These are phyloP conservation scores for Populus tremula DNA, from an alignment of 345 rosid species.

Conservation along the genomic window DNA sequence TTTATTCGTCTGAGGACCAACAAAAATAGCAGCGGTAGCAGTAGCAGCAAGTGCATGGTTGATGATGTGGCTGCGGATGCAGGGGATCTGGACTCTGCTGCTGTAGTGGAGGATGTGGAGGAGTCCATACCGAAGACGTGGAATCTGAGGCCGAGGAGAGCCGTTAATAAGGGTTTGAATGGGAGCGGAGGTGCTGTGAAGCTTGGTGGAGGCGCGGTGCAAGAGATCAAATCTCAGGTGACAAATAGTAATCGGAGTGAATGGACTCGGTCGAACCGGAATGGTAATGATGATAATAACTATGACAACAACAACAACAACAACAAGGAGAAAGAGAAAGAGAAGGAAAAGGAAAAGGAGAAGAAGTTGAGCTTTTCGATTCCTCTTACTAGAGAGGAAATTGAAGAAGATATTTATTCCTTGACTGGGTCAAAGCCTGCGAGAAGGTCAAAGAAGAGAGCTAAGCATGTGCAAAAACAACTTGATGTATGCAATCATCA, in stretches of 20 bases:
- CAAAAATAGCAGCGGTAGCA: conserved; percentile 16
- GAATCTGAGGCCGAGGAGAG: conserved; percentile 68
- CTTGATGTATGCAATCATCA: conserved; percentile 18
- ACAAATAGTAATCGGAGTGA: conserved; percentile 21
- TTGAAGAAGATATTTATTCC: conserved; percentile 26
- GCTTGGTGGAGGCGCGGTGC: conserved; percentile 26
- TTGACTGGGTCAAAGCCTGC: conserved; percentile 32
- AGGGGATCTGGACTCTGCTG: conserved; percentile 39
- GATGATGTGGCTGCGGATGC: conserved; percentile 23
- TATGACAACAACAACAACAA: neutral
- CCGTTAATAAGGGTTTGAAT: conserved; percentile 12
- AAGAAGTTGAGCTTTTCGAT: conserved; percentile 23
- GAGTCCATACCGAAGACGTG: conserved; percentile 52
- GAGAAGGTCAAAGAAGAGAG: conserved; percentile 25
- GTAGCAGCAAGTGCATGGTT: neutral
- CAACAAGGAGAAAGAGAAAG: conserved; percentile 10
- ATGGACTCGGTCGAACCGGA: conserved; percentile 1
- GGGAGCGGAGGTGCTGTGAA: conserved; percentile 24
- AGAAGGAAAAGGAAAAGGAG: conserved; percentile 6
- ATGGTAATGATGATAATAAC: neutral
- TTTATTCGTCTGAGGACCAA: conserved; percentile 45
- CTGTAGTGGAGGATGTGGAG: conserved; percentile 36
- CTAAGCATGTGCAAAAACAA: conserved; percentile 27
- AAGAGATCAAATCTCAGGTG: conserved; percentile 31
- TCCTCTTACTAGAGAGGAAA: conserved; percentile 27